These are phyloP conservation scores for Lathyrus tuberosus DNA, from an alignment of 306 rosid genomes.

Conservation along the genomic window DNA sequence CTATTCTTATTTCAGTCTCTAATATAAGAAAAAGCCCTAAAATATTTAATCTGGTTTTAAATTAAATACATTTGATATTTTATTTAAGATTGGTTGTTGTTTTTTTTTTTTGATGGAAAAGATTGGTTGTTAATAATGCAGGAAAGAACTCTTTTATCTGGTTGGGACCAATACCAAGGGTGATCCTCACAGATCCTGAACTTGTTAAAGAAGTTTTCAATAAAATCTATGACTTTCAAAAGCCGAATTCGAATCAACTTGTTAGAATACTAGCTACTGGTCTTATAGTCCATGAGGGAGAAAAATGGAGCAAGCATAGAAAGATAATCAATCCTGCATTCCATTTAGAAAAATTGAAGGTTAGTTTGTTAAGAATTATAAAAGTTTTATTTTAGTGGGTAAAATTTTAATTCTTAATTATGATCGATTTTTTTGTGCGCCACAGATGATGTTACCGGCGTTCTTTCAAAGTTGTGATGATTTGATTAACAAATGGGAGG, in stretches of 20 bases:
- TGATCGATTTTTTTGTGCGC: background rate
- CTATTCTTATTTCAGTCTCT: background rate
- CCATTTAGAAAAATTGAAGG: slow-evolving; percentile 61
- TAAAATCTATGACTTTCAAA: slow-evolving; percentile 42
- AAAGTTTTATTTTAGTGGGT: no score
- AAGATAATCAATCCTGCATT: slow-evolving; percentile 63
- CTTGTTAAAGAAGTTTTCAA: slow-evolving; percentile 43
- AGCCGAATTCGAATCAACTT: slow-evolving; percentile 16
- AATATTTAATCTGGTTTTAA: no score
- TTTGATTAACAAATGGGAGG: slow-evolving; percentile 47
- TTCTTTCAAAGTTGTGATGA: slow-evolving; percentile 37
- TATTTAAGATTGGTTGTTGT: background rate
- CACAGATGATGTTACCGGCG: slow-evolving; percentile 40
- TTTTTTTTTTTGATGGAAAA: no score
- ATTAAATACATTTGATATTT: no score
- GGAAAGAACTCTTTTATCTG: slow-evolving; percentile 33
- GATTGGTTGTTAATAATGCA: background rate
- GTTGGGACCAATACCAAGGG: slow-evolving; percentile 46
- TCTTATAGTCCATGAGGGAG: slow-evolving; percentile 38
- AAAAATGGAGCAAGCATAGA: slow-evolving; percentile 60
- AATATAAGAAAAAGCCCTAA: no score
- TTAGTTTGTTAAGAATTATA: background rate
- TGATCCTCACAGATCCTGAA: slow-evolving; percentile 50
- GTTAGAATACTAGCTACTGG: slow-evolving; percentile 40
- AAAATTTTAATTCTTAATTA: no score